Base-by-base conservation (phyloP, 495 filamentous ascomycete genomes). In the Hyaloscypha variabilis region DNA sequence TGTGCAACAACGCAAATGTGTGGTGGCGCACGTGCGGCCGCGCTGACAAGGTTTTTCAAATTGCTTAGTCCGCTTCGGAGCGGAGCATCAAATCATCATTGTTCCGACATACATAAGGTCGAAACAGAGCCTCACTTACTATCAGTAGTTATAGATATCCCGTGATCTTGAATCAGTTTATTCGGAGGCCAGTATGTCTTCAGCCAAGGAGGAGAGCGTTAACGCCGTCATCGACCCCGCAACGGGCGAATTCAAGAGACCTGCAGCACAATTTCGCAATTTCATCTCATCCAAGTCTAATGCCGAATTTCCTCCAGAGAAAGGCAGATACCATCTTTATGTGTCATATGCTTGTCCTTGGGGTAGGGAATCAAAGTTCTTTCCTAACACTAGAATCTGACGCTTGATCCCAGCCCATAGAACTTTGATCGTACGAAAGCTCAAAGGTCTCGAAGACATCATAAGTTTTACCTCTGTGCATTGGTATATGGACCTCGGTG, bases 291-390 rank as follows among this genome's bases (percentile, higher is more conserved):
- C 34, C 6, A 10, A 34, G 14, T 76, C 83, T 2, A 69, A 69
- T 30, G 76, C 88, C 8, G 69, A 77, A 42, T 92, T 90, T 69
- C 85, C 89, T 0, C 79, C 90, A 3, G 87, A 88, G 69, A 86
- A 84, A 66, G 83, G 80, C 64, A 86, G 90, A 63, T 92, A 91
- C 74, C 87, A 86, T 13, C 78, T 92, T 26, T 92, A 90, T 73
- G 74, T 91, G 61, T 84, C 86, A 53, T 79, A 78, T 30, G 80
- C 80, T 57, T 88, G 85, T 71, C 85, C 85, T 6, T 87, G 84
- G 83, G 6, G 85, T 84, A 31, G 91, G 90, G 72, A 10, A 19
- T 19, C 4, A 36, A 3, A 14, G 21, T 6, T 3, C 14, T 17
- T 21, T 24, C 8, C n/a, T 21, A 24, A 36, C n/a, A 34, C 25